phyloP scores from a whole-genome alignment of 495 filamentous ascomycete genomes.

The Aspergillus wentii region DNA sequence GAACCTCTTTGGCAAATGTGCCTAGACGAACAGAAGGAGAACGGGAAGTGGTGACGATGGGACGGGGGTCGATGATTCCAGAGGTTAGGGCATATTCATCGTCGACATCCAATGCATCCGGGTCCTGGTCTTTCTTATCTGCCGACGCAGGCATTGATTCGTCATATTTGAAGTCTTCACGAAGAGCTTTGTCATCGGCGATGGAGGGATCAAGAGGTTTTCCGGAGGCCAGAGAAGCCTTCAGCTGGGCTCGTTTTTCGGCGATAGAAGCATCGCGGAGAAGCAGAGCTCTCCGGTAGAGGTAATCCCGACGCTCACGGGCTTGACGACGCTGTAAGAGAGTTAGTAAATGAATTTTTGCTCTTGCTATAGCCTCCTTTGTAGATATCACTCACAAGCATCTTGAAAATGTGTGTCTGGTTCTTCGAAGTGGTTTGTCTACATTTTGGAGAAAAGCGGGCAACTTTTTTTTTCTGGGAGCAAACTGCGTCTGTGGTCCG shows the following conservation, averaged over 20 bases:
- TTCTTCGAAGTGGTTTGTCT: slow-evolving; percentile 3
- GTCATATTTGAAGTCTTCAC: slow-evolving; percentile 91
- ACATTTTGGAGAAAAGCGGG: slow-evolving; percentile 16
- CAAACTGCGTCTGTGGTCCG: slow-evolving; percentile 31
- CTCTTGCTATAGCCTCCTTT: too few relatives aligned
- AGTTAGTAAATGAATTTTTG: slow-evolving; percentile 11
- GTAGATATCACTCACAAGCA: slow-evolving; percentile 35
- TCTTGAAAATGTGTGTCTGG: slow-evolving; percentile 19
- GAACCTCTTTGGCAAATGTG: slow-evolving; percentile 93
- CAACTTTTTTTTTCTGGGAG: slow-evolving; percentile 45
- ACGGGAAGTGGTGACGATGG: slow-evolving; percentile 88
- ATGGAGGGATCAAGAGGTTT: slow-evolving; percentile 84
- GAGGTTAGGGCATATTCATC: slow-evolving; percentile 89
- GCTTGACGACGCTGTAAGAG: slow-evolving; percentile 58
- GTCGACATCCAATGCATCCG: slow-evolving; percentile 65
- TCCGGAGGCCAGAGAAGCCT: slow-evolving; percentile 75
- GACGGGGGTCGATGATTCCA: slow-evolving; percentile 78
- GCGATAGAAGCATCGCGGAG: slow-evolving; percentile 89
- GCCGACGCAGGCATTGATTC: slow-evolving; percentile 63
- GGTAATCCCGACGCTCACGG: slow-evolving; percentile 86
- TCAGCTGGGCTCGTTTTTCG: slow-evolving; percentile 82
- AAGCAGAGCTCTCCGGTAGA: slow-evolving; percentile 75
- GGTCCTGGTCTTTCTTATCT: slow-evolving; percentile 48
- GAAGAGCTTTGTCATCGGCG: slow-evolving; percentile 80
- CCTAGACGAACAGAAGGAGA: slow-evolving; percentile 79